Evolutionary conservation across 495 filamentous ascomycete species (phyloP).

Genomic region (Penicillium tannophilum): DNA sequence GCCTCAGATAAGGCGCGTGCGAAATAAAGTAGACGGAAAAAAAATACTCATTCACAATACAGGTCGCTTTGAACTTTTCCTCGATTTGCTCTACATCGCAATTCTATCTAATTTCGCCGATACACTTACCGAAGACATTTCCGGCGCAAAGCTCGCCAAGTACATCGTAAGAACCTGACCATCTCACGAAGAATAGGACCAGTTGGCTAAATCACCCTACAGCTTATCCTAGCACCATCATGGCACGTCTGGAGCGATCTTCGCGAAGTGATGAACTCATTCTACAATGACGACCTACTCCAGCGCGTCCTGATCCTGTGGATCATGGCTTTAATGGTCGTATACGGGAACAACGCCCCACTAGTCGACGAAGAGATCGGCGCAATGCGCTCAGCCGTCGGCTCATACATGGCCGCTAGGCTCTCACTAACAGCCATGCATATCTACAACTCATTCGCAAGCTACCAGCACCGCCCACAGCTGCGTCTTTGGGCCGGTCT

Average conservation of each 20-base stretch:
- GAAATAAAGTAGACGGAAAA: background rate
- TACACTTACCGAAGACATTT: constrained; percentile 45
- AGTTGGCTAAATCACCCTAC: background rate
- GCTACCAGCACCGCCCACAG: constrained; percentile 41
- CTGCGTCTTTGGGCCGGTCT: constrained; percentile 36
- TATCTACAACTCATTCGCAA: constrained; percentile 39
- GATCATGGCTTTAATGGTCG: constrained; percentile 47
- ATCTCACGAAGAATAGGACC: background rate
- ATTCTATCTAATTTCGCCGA: constrained; percentile 49
- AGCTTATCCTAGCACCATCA: constrained; percentile 45
- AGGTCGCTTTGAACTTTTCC: constrained; percentile 52
- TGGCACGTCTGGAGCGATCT: constrained; percentile 54
- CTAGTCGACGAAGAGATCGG: constrained; percentile 43
- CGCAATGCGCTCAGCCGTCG: constrained; percentile 44
- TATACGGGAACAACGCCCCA: constrained; percentile 52
- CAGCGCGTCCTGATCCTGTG: constrained; percentile 51
- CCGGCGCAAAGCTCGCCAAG: constrained; percentile 47
- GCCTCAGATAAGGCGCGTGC: background rate
- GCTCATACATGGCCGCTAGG: constrained; percentile 40
- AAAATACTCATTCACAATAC: background rate
- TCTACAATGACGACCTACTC: constrained; percentile 51
- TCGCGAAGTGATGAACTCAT: constrained; percentile 51
- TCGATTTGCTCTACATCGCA: constrained; percentile 51
- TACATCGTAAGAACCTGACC: constrained; percentile 35
- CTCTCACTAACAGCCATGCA: constrained; percentile 30